Base-by-base conservation (phyloP, 2,329 filamentous ascomycete genomes). In the Venturia effusa region DNA sequence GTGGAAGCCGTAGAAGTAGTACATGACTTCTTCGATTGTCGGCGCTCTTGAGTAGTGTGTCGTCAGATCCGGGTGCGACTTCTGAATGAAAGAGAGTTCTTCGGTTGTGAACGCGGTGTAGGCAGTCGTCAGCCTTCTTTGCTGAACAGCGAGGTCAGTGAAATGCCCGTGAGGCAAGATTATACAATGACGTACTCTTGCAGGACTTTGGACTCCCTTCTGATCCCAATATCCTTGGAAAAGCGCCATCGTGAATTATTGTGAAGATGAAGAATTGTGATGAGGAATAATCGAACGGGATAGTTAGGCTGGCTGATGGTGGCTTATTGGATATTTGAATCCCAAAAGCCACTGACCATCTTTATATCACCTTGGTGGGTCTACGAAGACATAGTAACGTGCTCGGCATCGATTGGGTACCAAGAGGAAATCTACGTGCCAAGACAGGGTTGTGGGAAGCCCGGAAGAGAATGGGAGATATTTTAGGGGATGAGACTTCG, bases 181-280 rank as follows among this genome's bases (percentile, higher is more conserved):
- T 3, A 11, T 48, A 22, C 19, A 4, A 13, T 8, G 43, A 27
- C 41, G 27, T 34, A 34, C 51, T 57, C 13, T 57, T n/a, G 51
- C 30, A 57, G 51, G 51, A 19, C 51, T 57, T 34, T 57, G 24
- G 19, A 57, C 51, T 3, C 15, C 51, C 27, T n/a, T 32, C 34
- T 57, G 51, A 10, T 57, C 51, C 51, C 51, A 57, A 19, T 57
- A 57, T 37, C 51, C 51, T 57, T 57, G 51, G 30, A 57, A 57
- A 10, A 57, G 51, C n/a, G 51, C 51, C 51, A 57, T 57, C 8
- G 34, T 30, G 30, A 34, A 19, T 34, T 27, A 1, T 3, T 22
- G 1, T 34, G 27, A 1, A 57, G 30, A 11, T 57, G 51, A 7
- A 34, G 27, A 34, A n/a, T 4, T 4, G 19, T 30, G 37, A 2